Base-by-base conservation (phyloP, 1,284 basidiomycete genomes). In the Agaricales sp. region DNA sequence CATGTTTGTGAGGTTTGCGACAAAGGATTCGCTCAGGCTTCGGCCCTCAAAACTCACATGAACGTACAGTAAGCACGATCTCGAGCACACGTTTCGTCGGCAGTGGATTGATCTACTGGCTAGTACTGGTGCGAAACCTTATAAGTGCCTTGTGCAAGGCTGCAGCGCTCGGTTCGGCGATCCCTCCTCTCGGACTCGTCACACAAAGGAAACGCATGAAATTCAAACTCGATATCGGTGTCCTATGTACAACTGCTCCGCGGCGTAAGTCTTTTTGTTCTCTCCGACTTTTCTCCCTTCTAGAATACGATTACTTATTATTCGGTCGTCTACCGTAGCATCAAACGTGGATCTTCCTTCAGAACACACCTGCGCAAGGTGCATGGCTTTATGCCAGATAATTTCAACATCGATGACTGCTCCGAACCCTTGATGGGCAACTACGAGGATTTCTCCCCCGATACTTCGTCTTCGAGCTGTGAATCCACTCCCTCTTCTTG, bases 301-400 rank as follows among this genome's bases (percentile, higher is more conserved):
- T 6, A 41, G 6, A 18, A 41, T 20, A 24, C 20, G n/a, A 39
- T 43, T 43, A 46, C 16, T 50, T 51, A 25, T 49, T 50, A 16
- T 21, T 24, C 12, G 43, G 43, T 49, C 25, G 13, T n/a, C 26
- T 14, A 6, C 6, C 39, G 4, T 49, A 83, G 80, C 25, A 82
- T 82, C 56, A 80, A 81, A 59, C 77, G 82, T 50, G 69, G 70
- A 25, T 73, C 76, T 18, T 67, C 74, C n/a, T 83, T 80, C 54
- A 61, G 63, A 14, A 56, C 58, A 2, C 81, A 83, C 59, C 58
- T 83, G 46, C 69, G 63, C 55, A 64, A 59, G 50, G 73, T 71
- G 55, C 78, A 81, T 52, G 63, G 62, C 22, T 58, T 70, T 48
- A 63, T 67, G 53, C 57, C 61, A 4, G 25, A 18, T 4, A 51